Base-by-base conservation (phyloP, 1,284 basidiomycete genomes). In the Microbotryomycetes sp. region DNA sequence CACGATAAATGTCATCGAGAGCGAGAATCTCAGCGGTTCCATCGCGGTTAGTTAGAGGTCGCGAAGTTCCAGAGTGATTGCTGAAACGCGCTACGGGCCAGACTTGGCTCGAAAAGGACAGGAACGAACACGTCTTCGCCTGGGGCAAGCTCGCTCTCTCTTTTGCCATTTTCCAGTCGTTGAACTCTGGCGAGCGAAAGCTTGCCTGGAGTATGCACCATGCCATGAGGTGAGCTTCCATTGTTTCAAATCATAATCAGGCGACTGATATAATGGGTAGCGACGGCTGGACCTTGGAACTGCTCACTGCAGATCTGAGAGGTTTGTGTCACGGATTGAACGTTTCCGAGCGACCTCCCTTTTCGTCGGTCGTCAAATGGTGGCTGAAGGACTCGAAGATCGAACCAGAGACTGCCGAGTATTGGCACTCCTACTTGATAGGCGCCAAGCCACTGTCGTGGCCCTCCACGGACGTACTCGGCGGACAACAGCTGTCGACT, bases 221-320 rank as follows among this genome's bases (percentile, higher is more conserved):
- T 47, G 65, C 68, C 3, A 68, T 70, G 57, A 68, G 61, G 66
- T 68, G 9, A 27, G 60, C 5, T 6, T 7, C 0, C 3, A 4
- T 1, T 4, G 45, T 54, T 24, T 16, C 23, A 29, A 9, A n/a
- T n/a, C n/a, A n/a, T n/a, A n/a, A n/a, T n/a, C n/a, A n/a, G n/a
- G n/a, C n/a, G n/a, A n/a, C n/a, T n/a, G n/a, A n/a, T n/a, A n/a
- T n/a, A n/a, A n/a, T n/a, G n/a, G n/a, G n/a, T 46, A 68, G 70
- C 41, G 70, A 71, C 41, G 70, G 70, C 21, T 71, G 68, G 68
- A 70, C 70, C 2, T 60, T 71, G 35, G 70, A 71, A 47, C 63
- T 71, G 5, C 54, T 71, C 31, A 64, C 67, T 15, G 55, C 61
- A 47, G 70, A 70, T 56, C 65, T 71, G 4, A 58, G 66, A 13